phyloP scores from a whole-genome alignment of 768 basidiomycete genomes.

The Termitomyces sp. region DNA sequence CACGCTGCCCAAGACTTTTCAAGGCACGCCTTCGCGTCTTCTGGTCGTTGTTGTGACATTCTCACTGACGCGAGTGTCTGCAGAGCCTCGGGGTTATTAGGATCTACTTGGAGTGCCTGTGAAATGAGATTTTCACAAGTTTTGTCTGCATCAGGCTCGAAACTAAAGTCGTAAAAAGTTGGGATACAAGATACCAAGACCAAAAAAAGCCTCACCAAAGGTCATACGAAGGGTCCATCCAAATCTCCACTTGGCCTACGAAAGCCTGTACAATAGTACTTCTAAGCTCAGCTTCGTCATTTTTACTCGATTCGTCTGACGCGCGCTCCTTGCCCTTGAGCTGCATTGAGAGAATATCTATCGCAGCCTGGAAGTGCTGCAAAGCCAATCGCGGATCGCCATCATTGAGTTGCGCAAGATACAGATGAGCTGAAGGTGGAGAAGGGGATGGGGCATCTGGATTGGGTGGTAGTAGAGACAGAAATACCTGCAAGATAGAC shows the following conservation, averaged over 20 bases:
- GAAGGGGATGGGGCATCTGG: constrained; percentile 53
- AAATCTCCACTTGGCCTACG: constrained; percentile 88
- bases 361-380: constrained; percentile 73
- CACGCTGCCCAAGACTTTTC: constrained; percentile 63
- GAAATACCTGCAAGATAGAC: constrained; percentile 47
- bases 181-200: not conserved
- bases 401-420: constrained; percentile 82
- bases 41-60: constrained; percentile 79
- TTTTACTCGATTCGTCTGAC: constrained; percentile 26
- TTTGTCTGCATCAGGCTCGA: constrained; percentile 75
- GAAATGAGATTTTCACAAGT: constrained; percentile 75
- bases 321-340: constrained; percentile 73
- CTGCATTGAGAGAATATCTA: constrained; percentile 60
- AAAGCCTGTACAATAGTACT: constrained; percentile 73
- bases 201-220: constrained; percentile 54
- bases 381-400: constrained; percentile 71
- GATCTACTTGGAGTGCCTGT: constrained; percentile 68
- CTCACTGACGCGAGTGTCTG: constrained; percentile 81
- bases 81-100: constrained; percentile 72
- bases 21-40: constrained; percentile 70
- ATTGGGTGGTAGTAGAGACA: constrained; percentile 53
- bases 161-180: constrained; percentile 35
- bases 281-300: constrained; percentile 55
- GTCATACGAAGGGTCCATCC: constrained; percentile 91
- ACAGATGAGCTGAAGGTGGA: constrained; percentile 78